phyloP scores from a whole-genome alignment of 202 grass and related monocot species.

The Setaria viridis region DNA sequence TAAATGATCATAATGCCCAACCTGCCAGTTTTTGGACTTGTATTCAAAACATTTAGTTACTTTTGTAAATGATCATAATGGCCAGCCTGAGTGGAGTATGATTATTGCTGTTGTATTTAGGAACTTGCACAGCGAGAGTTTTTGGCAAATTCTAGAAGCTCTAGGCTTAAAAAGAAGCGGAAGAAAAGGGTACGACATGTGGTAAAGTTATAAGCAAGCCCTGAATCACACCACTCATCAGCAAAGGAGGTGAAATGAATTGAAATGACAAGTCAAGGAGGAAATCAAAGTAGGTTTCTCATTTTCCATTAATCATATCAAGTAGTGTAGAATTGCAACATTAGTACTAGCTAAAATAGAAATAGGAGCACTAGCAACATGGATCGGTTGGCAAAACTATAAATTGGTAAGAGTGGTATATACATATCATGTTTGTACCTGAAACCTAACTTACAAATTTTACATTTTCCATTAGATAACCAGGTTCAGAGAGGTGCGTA shows the following conservation, averaged over 20 bases:
- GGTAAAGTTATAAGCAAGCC: background rate
- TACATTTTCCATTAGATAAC: slow-evolving; percentile 54
- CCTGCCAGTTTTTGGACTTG: background rate
- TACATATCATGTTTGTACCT: slow-evolving; percentile 8
- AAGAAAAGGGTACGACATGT: background rate
- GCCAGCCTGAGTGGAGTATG: too few species aligned
- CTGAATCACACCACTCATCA: slow-evolving; percentile 6
- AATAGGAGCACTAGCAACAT: background rate
- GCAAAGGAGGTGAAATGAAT: slow-evolving; percentile 23
- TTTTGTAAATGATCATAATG: background rate
- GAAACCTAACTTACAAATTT: slow-evolving; percentile 43
- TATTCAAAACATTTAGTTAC: background rate
- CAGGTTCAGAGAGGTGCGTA: slow-evolving; percentile 22
- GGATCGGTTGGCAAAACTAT: background rate
- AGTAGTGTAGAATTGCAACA: slow-evolving; percentile 32
- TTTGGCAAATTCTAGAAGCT: background rate
- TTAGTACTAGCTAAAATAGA: slow-evolving; percentile 8
- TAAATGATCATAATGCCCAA: background rate
- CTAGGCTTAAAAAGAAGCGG: background rate
- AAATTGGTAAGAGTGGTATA: background rate
- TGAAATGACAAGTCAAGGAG: background rate
- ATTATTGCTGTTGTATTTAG: background rate
- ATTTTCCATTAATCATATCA: slow-evolving; percentile 28
- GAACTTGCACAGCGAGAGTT: background rate
- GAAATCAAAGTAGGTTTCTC: background rate